Evolutionary conservation across 2,329 filamentous ascomycete genomes (phyloP).

Genomic region (Penicillium hesseltinei): DNA sequence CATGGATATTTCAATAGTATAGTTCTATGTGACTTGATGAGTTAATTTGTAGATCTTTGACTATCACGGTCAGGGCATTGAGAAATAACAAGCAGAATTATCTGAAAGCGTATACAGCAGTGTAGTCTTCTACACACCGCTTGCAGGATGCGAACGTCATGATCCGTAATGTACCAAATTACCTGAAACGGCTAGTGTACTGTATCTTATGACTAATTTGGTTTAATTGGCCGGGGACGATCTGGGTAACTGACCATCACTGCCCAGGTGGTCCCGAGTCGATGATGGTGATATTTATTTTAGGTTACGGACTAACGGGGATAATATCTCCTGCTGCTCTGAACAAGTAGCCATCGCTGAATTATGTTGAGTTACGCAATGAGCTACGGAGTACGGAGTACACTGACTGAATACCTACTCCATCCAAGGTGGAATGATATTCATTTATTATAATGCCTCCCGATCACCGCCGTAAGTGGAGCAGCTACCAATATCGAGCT

Average conservation of each 20-base stretch:
- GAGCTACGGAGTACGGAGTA: background rate
- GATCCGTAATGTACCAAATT: conserved; percentile 14
- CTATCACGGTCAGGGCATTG: background rate
- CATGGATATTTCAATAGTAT: background rate
- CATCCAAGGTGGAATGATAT: conserved; percentile 9
- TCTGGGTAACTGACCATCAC: background rate
- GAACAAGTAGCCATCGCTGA: background rate
- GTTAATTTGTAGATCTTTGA: background rate
- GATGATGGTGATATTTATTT: conserved; percentile 8
- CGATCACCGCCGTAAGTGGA: conserved; percentile 7
- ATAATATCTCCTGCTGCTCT: background rate
- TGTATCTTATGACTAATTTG: conserved; percentile 13
- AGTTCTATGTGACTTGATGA: background rate
- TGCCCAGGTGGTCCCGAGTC: background rate
- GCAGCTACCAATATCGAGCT: conserved; percentile 2
- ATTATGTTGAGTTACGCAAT: background rate
- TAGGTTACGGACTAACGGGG: background rate
- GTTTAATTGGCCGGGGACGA: background rate
- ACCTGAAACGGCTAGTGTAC: conserved; percentile 18
- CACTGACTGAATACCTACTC: background rate
- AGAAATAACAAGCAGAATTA: background rate
- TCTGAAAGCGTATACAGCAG: background rate
- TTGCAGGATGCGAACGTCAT: conserved; percentile 23
- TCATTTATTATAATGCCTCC: conserved; percentile 7
- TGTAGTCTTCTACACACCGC: conserved; percentile 18